Evolutionary conservation across 192 early-diverging fungal genomes (phyloP).

Genomic region (Mortierella claussenii): DNA sequence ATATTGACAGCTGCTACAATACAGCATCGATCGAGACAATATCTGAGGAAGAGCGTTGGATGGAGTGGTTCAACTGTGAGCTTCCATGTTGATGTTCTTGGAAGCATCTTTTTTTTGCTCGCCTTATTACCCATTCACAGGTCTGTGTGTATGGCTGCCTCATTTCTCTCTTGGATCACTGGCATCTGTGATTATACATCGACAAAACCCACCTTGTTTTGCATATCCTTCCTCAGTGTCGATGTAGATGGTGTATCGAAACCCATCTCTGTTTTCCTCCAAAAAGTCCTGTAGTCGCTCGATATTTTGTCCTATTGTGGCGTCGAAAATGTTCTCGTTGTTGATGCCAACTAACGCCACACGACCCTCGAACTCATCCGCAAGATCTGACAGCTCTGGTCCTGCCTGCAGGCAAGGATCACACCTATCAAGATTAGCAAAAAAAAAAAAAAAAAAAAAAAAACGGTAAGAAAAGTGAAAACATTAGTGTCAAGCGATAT

Average conservation of each 20-base stretch:
- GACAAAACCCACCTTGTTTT: slow-evolving; percentile 45
- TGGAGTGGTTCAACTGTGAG: too few relatives aligned
- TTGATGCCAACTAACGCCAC: slow-evolving; percentile 42
- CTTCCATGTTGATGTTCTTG: too few relatives aligned
- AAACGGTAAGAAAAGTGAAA: background rate
- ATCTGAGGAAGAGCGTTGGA: too few relatives aligned
- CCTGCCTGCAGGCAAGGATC: slow-evolving; percentile 39
- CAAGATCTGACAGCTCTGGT: slow-evolving; percentile 36
- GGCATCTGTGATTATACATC: too few relatives aligned
- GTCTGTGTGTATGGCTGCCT: too few relatives aligned
- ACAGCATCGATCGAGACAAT: too few relatives aligned
- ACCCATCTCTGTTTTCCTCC: slow-evolving; percentile 16
- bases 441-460: background rate
- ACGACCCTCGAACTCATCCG: slow-evolving; percentile 27
- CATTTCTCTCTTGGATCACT: too few relatives aligned
- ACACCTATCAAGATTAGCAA: slow-evolving; percentile 17
- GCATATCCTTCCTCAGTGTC: slow-evolving; percentile 42
- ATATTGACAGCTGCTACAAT: too few relatives aligned
- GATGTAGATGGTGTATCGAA: slow-evolving; percentile 38
- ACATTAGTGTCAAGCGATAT: background rate
- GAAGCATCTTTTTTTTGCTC: too few relatives aligned
- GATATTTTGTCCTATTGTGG: slow-evolving; percentile 9
- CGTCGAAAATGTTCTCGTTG: slow-evolving; percentile 46
- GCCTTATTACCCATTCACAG: too few relatives aligned
- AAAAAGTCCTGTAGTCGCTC: slow-evolving; percentile 20